Base-by-base conservation (phyloP, 768 basidiomycete species). In the Naganishia friedmannii region DNA sequence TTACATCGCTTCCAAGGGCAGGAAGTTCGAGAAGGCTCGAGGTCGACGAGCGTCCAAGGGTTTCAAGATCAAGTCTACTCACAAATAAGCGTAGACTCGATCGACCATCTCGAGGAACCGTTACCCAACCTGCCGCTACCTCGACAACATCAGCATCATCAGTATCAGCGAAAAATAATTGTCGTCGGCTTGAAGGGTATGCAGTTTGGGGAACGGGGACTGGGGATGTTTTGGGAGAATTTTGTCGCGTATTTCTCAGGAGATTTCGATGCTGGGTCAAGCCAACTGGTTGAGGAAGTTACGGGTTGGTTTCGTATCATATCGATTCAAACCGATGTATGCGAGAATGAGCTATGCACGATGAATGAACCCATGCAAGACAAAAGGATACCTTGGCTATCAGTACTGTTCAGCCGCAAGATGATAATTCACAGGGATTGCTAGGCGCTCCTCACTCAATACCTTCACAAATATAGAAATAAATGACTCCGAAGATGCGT, bases 11-110 rank as follows among this genome's bases (percentile, higher is more conserved):
- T 93, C 92, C 81, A 96, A 95, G 86, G 95, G 96, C 73, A 91
- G 94, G 87, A 97, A 96, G 84, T 95, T 96, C 89, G 95, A 99
- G 86, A 89, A 89, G 81, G 95, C 85, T 82, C 94, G 95, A 88
- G 95, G 95, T 86, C 91, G 95, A 87, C 88, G 95, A 90, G 91
- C 72, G 76, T 77, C 77, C 31, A 74, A 72, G 70, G 79, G 79
- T 74, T 80, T 80, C 78, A 80, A 80, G 77, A 80, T 80, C 78
- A 78, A 78, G 76, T 76, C 76, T 46, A 73, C 76, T 69, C 78
- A 79, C 77, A 79, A 80, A 72, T 80, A 77, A 72, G 73, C 67
- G 71, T 63, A 63, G 60, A 66, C 60, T 71, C 56, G 70, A 58
- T 57, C 65, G 60, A 63, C 60, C 60, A 63, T 68, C 42, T 34